A percentile compares a stretch with the other conserved stretches of the same genome.
Conservation (phyloP, 208 protist species). For the Crithidia brevicula region DNA sequence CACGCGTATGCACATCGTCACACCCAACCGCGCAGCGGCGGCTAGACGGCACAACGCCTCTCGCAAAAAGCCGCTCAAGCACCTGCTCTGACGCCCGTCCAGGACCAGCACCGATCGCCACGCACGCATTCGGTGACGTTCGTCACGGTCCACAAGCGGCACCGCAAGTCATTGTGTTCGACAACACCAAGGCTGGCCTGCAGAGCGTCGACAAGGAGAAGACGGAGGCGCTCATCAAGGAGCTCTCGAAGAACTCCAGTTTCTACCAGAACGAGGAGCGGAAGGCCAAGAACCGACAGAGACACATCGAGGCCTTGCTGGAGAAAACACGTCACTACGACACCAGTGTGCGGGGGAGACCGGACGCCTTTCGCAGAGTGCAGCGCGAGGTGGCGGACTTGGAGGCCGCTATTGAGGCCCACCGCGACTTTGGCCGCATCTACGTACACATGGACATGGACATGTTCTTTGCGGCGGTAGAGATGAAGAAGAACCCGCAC, state of each 20-base stretch:
- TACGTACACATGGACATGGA: slow-evolving; percentile 90
- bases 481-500: slow-evolving; percentile 89
- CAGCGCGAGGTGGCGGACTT: slow-evolving; percentile 22
- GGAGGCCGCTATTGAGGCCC: slow-evolving; percentile 43
- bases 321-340: slow-evolving; percentile 45
- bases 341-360: slow-evolving; percentile 10
- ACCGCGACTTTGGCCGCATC: slow-evolving; percentile 39
- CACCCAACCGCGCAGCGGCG: neutral
- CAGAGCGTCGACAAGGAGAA: slow-evolving; percentile 59
- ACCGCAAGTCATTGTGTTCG: slow-evolving; percentile 34
- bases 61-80: too few relatives aligned
- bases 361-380: slow-evolving; percentile 23
- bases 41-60: too few relatives aligned
- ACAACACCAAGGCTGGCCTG: slow-evolving; percentile 82
- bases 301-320: slow-evolving; percentile 40
- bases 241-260: slow-evolving; percentile 55
- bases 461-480: slow-evolving; percentile 92
- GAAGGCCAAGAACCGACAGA: slow-evolving; percentile 47
- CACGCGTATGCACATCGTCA: too few relatives aligned
- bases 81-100: too few relatives aligned
- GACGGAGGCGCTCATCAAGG: slow-evolving; percentile 55
- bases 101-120: too few relatives aligned
- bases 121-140: too few relatives aligned
- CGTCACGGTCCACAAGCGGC: too few relatives aligned
- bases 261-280: slow-evolving; percentile 80